Base-by-base conservation (phyloP, 1,139 yeast genomes). In the Nadsonia commutata region DNA sequence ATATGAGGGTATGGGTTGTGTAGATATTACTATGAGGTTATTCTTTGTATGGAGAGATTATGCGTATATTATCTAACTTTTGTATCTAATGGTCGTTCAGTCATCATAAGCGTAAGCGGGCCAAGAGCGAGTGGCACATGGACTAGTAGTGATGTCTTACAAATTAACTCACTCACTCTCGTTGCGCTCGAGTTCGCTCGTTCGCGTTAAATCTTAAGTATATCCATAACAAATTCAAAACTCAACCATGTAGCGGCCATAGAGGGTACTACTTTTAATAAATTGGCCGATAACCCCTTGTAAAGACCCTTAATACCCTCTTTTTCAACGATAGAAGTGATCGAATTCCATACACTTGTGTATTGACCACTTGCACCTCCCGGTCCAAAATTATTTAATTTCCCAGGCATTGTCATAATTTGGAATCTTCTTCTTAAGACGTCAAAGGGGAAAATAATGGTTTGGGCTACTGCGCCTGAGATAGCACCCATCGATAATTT, bases 241-340 rank as follows among this genome's bases (percentile, higher is more conserved):
- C 83, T 76, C 47, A 83, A 67, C 95, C 95, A 90, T 49, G 88
- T 82, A 18, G 88, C 86, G 2, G 97, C 97, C 90, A 88, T 88
- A 7, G 93, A 79, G 0, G 96, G 96, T 36, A 85, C 83, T 2
- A 88, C 93, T 59, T 88, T 88, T 64, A 85, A 79, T 57, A 88
- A 68, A 57, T 88, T 88, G 2, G 96, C 95, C 2, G 81, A 72
- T 56, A 88, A 70, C 0, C 97, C 97, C 57, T 80, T 83, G 66
- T 85, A 88, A 37, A 90, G 76, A 2, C 97, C 98, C 41, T 61
- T 64, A 46, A 76, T 46, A 18, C 97, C 97, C 60, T 88, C 97
- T 17, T 69, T 65, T 48, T 65, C 68, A 48, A 80, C 77, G 39
- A 88, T 84, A 3, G 80, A 71, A 3, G 63, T 57, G 31, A 88